Conservation (phyloP, 495 filamentous ascomycete species). For the Penicillium canescens region DNA sequence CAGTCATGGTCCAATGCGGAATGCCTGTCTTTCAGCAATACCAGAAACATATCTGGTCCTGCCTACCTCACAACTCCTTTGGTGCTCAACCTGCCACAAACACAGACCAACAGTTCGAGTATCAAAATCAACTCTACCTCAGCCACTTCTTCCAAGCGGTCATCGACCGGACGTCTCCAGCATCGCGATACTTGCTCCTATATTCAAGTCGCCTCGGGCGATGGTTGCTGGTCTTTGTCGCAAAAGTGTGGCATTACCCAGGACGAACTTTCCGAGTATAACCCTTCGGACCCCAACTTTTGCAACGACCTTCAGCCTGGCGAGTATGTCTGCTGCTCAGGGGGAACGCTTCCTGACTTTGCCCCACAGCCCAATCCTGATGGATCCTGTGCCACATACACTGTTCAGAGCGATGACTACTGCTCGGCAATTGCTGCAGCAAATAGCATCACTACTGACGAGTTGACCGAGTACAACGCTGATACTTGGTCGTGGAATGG, state of each 20-base stretch:
- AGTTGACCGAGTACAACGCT: conserved; percentile 35
- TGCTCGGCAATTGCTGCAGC: conserved; percentile 24
- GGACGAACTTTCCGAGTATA: conserved; percentile 40
- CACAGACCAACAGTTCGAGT: too few relatives aligned
- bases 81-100: too few relatives aligned
- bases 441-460: conserved; percentile 27
- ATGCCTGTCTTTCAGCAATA: too few relatives aligned
- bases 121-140: too few relatives aligned
- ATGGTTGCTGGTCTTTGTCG: too few relatives aligned
- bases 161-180: too few relatives aligned
- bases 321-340: conserved; percentile 50
- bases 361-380: conserved; percentile 40
- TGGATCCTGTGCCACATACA: conserved; percentile 41
- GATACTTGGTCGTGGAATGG: conserved; percentile 37
- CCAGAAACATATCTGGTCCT: too few relatives aligned
- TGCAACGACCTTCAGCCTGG: conserved; percentile 34
- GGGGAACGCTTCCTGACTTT: conserved; percentile 36
- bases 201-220: too few relatives aligned
- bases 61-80: too few relatives aligned
- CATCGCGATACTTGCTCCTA: too few relatives aligned
- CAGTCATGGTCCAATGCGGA: too few relatives aligned
- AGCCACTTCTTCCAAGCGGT: too few relatives aligned
- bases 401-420: conserved; percentile 29
- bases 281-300: conserved; percentile 28
- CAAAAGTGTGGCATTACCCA: conserved; percentile 42